Evolutionary conservation across 306 rosid species (phyloP), one percentile per base, ranked within the genome.

Genomic region (Cucurbita pepo): DNA sequence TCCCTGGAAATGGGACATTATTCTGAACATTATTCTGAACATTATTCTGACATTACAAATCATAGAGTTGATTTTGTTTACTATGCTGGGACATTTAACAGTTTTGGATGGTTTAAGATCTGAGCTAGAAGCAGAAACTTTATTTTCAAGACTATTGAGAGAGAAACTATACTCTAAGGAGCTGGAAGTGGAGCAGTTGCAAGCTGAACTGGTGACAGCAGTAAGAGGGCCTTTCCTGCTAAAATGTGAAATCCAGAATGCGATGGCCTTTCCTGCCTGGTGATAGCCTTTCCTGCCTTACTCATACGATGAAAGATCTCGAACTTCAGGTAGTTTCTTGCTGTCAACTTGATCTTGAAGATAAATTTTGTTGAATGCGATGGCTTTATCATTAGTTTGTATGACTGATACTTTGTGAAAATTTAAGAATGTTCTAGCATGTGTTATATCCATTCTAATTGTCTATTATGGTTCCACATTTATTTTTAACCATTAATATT

Each of bases 221-320:
- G 96, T 89, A 44, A 95, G 99, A 81, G 99, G 99, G 63, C 88
- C 81, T 15, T 96, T 88, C 79, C 85, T 91, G 30, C 87, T 95
- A 69, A 84, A 82, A 77, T 85, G 86, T 71, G 96, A 95, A 83
- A 86, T 95, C 64, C 93, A 85, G 79, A 91, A 85, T 84, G 82
- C 88, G 11, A 80, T 84, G 69, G 97, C n/a, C n/a, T n/a, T n/a
- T n/a, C n/a, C n/a, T n/a, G n/a, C n/a, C n/a, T n/a, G n/a, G n/a
- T n/a, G n/a, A 89, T 80, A 79, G 84, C 79, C 82, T 86, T 83
- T 91, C 99, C 37, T 82, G 83, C 47, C 79, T 81, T 47, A 75
- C 79, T 55, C 96, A 91, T 78, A 85, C 84, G 81, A 74, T 85
- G 83, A 89, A 85, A 84, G 91, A 95, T 71, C 90, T 84, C 70